Conservation (phyloP, 2,329 filamentous ascomycete species). For the Claviceps maximensis region DNA sequence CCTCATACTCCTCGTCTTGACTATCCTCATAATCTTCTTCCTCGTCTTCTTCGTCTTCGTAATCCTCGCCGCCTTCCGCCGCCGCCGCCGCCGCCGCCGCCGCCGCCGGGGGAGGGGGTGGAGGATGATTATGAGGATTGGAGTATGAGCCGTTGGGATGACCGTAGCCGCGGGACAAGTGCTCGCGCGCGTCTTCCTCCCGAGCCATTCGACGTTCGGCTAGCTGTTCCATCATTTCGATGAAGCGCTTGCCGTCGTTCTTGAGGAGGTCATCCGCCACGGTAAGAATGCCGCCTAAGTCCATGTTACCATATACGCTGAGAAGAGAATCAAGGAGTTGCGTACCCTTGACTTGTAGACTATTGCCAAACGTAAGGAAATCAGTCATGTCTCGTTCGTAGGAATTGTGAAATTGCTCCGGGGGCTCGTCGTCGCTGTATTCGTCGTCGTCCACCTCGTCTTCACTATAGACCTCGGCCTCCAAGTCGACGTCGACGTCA, state of each 20-base stretch:
- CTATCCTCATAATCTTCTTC: constrained; percentile 49
- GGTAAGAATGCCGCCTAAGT: constrained; percentile 86
- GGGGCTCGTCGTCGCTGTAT: constrained; percentile 51
- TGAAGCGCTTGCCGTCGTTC: constrained; percentile 98
- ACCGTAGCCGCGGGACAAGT: constrained; percentile 45
- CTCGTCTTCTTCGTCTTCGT: constrained; percentile 53
- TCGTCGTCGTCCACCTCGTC: constrained; percentile 46
- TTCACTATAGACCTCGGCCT: constrained; percentile 36
- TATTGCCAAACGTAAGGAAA: constrained; percentile 96
- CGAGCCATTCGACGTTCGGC: constrained; percentile 94
- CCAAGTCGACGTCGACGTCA: constrained; percentile 42
- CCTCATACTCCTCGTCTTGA: constrained; percentile 56
- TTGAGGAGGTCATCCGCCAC: constrained; percentile 97
- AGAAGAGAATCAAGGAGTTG: constrained; percentile 31
- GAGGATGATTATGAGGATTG: constrained; percentile 56
- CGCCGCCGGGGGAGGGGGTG: constrained; percentile 26
- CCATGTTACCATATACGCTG: constrained; percentile 33
- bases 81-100: no score
- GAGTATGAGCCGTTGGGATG: constrained; percentile 49
- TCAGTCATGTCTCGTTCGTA: constrained; percentile 59
- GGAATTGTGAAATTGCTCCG: constrained; percentile 53
- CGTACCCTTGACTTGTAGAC: constrained; percentile 80
- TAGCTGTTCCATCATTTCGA: constrained; percentile 99
- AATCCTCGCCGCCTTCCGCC: constrained; percentile 53
- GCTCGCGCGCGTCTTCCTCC: constrained; percentile 67